Evolutionary conservation across 805 yeast genomes (phyloP).

Genomic region (Sungouiella thailandica): DNA sequence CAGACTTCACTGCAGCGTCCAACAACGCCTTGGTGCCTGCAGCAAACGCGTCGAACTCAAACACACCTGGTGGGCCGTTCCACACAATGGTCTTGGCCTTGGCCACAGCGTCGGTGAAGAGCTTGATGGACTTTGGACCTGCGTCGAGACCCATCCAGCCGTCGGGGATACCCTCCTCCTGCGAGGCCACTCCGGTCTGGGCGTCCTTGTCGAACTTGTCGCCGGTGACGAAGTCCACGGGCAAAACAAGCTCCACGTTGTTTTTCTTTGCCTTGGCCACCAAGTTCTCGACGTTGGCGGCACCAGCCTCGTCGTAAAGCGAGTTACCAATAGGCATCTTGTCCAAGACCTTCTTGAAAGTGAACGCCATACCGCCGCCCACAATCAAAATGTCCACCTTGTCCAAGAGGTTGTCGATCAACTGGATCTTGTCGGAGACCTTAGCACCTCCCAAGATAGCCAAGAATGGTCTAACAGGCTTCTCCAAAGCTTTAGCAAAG

Average conservation of each 20-base stretch:
- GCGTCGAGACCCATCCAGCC: constrained; percentile 94
- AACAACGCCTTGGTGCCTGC: constrained; percentile 87
- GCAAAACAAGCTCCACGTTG: constrained; percentile 88
- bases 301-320: constrained; percentile 88
- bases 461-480: constrained; percentile 96
- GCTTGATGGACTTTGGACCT: constrained; percentile 83
- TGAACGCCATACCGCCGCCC: constrained; percentile 99
- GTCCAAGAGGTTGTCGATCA: constrained; percentile 93
- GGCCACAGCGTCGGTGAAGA: constrained; percentile 77
- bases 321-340: constrained; percentile 87
- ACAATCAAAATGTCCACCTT: constrained; percentile 92
- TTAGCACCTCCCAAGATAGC: constrained; percentile 99
- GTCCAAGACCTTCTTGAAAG: constrained; percentile 91
- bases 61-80: constrained; percentile 99
- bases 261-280: constrained; percentile 95
- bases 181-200: constrained; percentile 74
- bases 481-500: constrained; percentile 97
- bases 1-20: constrained; percentile 82
- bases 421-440: constrained; percentile 97
- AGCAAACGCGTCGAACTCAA: constrained; percentile 92
- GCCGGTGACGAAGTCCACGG: constrained; percentile 94
- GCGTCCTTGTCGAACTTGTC: constrained; percentile 94
- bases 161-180: constrained; percentile 89
- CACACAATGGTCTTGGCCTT: constrained; percentile 97
- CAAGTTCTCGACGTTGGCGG: constrained; percentile 88